Percentiles rank a stretch among this genome's conserved stretches.
Evolutionary conservation across 2,329 filamentous ascomycete species (phyloP).

Genomic region (Orbilia ellipsospora): DNA sequence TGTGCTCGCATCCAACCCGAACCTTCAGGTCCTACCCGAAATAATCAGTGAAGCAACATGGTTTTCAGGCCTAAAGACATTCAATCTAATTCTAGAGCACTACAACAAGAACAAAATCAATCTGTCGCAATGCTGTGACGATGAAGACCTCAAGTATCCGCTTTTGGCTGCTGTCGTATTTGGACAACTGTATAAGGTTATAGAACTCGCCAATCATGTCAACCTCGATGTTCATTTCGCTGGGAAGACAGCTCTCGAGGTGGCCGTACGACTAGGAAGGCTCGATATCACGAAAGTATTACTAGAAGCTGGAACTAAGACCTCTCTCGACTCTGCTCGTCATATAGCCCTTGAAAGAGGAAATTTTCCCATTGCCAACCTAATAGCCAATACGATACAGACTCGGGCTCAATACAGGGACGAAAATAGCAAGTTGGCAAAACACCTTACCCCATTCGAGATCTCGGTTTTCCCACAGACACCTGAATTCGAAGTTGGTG

Average conservation of each 20-base stretch:
- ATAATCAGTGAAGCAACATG: slow-evolving; percentile 1
- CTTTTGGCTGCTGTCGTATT: background rate
- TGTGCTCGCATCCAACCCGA: no score
- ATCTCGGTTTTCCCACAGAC: no score
- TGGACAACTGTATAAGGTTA: slow-evolving; percentile 11
- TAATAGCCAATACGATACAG: no score
- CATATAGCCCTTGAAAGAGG: no score
- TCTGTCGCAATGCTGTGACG: no score
- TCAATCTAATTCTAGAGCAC: slow-evolving; percentile 5
- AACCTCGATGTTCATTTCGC: background rate
- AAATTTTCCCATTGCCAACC: no score
- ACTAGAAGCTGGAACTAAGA: slow-evolving; percentile 4
- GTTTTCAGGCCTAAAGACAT: slow-evolving; percentile 2
- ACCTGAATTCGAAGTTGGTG: no score
- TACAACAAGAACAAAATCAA: background rate
- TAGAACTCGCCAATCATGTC: background rate
- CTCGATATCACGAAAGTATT: slow-evolving; percentile 18
- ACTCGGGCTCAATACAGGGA: no score
- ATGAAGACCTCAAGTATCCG: background rate
- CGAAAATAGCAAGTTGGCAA: no score
- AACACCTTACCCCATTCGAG: no score
- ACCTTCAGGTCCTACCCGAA: no score
- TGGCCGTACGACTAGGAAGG: background rate
- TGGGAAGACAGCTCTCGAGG: background rate
- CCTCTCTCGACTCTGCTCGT: no score